Evolutionary conservation across 75 land plant species (phyloP), one percentile per base, ranked within the genome.

Genomic region (Cryptomeria japonica): DNA sequence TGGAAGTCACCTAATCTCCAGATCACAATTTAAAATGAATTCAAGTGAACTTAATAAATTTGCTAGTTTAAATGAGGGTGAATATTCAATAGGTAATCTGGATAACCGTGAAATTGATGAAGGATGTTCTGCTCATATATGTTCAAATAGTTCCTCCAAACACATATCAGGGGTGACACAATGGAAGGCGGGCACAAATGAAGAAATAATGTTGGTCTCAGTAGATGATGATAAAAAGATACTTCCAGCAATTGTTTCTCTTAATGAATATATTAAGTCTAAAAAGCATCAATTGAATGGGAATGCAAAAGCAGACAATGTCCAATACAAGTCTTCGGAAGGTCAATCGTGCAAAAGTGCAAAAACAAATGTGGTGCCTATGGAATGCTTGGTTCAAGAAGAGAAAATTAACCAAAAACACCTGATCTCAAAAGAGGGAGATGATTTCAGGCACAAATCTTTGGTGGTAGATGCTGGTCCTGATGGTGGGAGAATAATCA

Each of bases 231-330:
- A 79, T 84, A 86, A 85, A 38, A 87, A 87, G 3, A 83, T 84
- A 37, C 91, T 97, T 79, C 93, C 95, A 31, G 93, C 91, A 32
- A 94, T 96, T 58, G 87, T 94, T 86, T 96, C 98, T 76, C 88
- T 97, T 22, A 94, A 94, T 93, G 98, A 95, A 88, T 96, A 92
- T 84, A 89, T 97, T 92, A 91, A 94, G 85, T 93, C 94, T 82
- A 82, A 82, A 46, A 46, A 82, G 28, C 53, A 82, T 82, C 31
- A 82, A 46, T 46, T 49, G 42, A 82, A 82, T 46, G 84, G 47
- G 13, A 28, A 14, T 46, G 34, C 47, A 82, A 82, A 46, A 82
- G 5, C 53, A 82, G 51, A 82, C 12, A 5, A 0, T 22, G 32
- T 46, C 49, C 53, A n/a, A 46, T 46, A n/a, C 32, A 82, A 28